Percentiles rank a stretch among this genome's conserved stretches.
Evolutionary conservation across 2,329 filamentous ascomycete species (phyloP).

Genomic region (Fusarium ambrosium): DNA sequence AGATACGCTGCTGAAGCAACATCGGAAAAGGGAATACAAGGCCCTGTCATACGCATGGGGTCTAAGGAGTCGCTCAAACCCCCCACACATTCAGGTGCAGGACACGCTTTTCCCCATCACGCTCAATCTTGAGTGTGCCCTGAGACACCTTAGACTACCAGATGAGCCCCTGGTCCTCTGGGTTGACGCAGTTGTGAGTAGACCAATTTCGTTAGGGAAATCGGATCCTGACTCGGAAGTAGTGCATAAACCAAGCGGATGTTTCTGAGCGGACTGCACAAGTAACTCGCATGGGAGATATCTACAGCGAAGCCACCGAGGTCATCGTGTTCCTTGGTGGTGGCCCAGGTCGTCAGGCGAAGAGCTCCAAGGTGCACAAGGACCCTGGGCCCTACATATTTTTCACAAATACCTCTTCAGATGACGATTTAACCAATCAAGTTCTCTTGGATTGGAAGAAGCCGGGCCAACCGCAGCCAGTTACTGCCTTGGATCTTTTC

Average conservation of each 20-base stretch:
- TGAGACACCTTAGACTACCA: background rate
- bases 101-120: background rate
- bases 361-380: background rate
- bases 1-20: background rate
- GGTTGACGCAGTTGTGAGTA: background rate
- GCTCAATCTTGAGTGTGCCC: background rate
- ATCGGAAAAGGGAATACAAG: background rate
- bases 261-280: background rate
- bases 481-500: background rate
- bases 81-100: background rate
- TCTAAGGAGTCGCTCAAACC: background rate
- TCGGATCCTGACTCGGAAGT: background rate
- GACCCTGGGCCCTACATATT: background rate
- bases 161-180: background rate
- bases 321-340: background rate
- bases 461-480: too few species aligned
- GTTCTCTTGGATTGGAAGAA: background rate
- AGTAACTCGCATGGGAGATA: background rate
- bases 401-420: background rate
- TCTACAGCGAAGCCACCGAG: background rate
- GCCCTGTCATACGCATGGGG: conserved; percentile 6
- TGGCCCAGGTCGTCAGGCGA: background rate
- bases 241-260: background rate
- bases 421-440: background rate
- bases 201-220: too few species aligned